Conservation (phyloP, 805 yeast species). For the Sugiyamaella boreocaroliniensis region DNA sequence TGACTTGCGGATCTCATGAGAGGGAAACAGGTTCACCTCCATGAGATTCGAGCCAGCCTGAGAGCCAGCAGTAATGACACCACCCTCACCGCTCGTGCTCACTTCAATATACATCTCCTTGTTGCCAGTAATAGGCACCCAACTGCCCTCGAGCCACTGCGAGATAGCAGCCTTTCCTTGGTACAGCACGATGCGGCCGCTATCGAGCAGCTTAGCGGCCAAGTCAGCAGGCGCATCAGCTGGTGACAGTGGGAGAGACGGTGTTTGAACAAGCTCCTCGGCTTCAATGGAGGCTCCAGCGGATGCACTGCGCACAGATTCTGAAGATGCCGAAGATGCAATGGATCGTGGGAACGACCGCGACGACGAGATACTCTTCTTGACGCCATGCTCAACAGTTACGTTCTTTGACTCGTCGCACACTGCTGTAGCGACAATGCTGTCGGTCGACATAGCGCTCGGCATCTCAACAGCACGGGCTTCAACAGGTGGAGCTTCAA, state of each 20-base stretch:
- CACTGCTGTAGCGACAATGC: constrained; percentile 4
- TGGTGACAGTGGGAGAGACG: not conserved
- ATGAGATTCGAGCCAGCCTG: not conserved
- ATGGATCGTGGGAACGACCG: constrained; percentile 8
- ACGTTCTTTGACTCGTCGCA: constrained; percentile 12
- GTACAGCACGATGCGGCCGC: constrained; percentile 12
- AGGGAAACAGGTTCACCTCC: constrained; percentile 11
- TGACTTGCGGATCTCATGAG: constrained; percentile 17
- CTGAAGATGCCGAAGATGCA: constrained; percentile 4
- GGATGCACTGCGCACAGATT: not conserved
- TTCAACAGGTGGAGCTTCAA: not conserved
- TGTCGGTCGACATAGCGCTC: not conserved
- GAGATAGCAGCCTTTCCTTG: constrained; percentile 13
- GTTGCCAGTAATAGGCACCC: constrained; percentile 11
- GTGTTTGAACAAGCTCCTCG: too few relatives aligned
- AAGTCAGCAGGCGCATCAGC: not conserved
- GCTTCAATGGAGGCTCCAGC: not conserved
- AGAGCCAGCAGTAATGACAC: constrained; percentile 5
- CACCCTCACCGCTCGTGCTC: constrained; percentile 17
- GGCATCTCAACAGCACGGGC: not conserved
- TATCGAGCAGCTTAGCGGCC: not conserved
- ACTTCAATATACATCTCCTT: constrained; percentile 14
- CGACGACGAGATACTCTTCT: constrained; percentile 6
- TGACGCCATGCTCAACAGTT: constrained; percentile 12
- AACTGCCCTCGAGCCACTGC: constrained; percentile 14